These are phyloP conservation scores for Suhomyces kilbournensis DNA, from an alignment of 805 yeast genomes.

Conservation along the genomic window DNA sequence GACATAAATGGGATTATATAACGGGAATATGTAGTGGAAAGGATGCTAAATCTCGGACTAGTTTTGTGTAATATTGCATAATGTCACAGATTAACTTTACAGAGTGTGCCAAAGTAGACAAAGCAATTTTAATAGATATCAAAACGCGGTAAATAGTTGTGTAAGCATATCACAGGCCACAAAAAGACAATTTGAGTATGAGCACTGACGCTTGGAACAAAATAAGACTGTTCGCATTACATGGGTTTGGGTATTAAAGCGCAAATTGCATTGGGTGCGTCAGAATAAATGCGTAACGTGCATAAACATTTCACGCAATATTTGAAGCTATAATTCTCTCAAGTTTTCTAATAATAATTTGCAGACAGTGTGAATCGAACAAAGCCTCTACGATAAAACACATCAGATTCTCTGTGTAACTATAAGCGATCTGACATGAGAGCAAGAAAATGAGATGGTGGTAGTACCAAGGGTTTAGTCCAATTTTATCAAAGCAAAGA, in stretches of 20 bases:
- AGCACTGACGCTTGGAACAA: not conserved
- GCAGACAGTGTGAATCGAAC: not conserved
- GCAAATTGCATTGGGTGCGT: not conserved
- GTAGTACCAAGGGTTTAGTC: too few relatives aligned
- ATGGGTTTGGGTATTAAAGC: not conserved
- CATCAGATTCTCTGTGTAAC: not conserved
- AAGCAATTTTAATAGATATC: not conserved
- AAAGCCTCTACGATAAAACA: not conserved
- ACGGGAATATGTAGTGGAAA: constrained; percentile 4
- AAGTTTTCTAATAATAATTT: not conserved
- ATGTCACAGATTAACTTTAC: not conserved
- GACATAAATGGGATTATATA: constrained; percentile 1
- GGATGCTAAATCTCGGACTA: not conserved
- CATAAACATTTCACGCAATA: not conserved
- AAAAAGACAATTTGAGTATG: not conserved
- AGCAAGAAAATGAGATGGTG: too few relatives aligned
- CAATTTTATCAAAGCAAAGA: too few relatives aligned
- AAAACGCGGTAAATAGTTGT: not conserved
- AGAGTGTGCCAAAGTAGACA: not conserved
- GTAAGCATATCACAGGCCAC: not conserved
- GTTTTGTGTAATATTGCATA: not conserved
- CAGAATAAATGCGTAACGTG: not conserved
- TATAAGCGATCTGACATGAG: not conserved
- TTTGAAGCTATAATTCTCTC: not conserved
- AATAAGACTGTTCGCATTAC: not conserved